phyloP scores from a whole-genome alignment of 768 basidiomycete genomes.

The Mycena chlorophos region DNA sequence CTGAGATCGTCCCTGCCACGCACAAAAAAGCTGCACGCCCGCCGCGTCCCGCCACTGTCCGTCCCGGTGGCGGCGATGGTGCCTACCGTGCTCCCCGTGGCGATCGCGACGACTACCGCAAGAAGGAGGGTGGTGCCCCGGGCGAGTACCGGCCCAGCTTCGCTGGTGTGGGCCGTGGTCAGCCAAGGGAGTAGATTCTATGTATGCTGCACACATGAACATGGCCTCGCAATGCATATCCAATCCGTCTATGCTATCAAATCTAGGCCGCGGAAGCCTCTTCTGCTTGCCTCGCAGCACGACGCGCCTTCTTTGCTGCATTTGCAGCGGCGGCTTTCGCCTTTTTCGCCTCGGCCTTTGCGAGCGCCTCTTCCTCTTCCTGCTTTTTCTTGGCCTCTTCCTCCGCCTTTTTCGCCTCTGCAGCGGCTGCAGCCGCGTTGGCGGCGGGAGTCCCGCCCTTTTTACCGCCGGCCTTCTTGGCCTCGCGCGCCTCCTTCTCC shows the following conservation, averaged over 20 bases:
- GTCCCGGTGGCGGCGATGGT: slow-evolving; percentile 70
- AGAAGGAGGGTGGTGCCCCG: slow-evolving; percentile 86
- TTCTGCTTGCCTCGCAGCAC: slow-evolving; percentile 13
- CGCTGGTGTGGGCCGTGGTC: slow-evolving; percentile 79
- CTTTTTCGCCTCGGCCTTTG: slow-evolving; percentile 77
- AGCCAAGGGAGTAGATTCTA: slow-evolving; percentile 60
- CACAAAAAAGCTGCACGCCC: slow-evolving; percentile 96
- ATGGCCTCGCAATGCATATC: neutral
- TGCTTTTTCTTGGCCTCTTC: slow-evolving; percentile 74
- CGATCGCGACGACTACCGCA: slow-evolving; percentile 89
- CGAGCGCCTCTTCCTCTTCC: slow-evolving; percentile 69
- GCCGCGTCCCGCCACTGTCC: slow-evolving; percentile 75
- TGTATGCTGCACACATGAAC: slow-evolving; percentile 6
- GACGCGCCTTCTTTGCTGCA: slow-evolving; percentile 81
- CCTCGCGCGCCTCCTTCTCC: slow-evolving; percentile 91
- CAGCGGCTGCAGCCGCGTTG: slow-evolving; percentile 61
- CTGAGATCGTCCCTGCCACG: slow-evolving; percentile 94
- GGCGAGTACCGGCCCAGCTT: slow-evolving; percentile 89
- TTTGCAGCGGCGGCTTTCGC: slow-evolving; percentile 83
- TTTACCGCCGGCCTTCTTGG: slow-evolving; percentile 71
- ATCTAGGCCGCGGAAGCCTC: slow-evolving; percentile 6
- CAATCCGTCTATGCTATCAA: neutral
- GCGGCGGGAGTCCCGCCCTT: slow-evolving; percentile 38
- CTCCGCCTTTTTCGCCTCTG: slow-evolving; percentile 70
- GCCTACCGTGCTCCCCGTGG: slow-evolving; percentile 88